Evolutionary conservation across 2,329 filamentous ascomycete genomes (phyloP).

Genomic region (Sporothrix pseudoabietina): DNA sequence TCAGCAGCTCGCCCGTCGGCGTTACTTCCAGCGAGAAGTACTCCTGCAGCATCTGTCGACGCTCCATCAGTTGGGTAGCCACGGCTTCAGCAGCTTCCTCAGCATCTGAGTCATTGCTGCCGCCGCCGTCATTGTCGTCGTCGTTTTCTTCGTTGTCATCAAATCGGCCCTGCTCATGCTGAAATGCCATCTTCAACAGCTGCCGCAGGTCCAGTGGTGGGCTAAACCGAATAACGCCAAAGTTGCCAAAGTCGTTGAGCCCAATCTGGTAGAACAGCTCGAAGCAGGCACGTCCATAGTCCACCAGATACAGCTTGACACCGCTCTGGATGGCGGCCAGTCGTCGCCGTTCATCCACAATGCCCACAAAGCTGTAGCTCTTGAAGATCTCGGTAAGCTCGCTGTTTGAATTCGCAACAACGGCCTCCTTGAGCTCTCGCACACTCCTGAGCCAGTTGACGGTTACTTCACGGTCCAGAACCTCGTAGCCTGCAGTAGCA

Average conservation of each 20-base stretch:
- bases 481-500: constrained; percentile 64
- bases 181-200: constrained; percentile 71
- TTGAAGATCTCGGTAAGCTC: constrained; percentile 85
- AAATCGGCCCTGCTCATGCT: constrained; percentile 62
- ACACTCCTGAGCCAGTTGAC: constrained; percentile 79
- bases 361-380: constrained; percentile 86
- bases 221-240: constrained; percentile 78
- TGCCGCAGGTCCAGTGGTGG: constrained; percentile 72
- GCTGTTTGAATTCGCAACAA: constrained; percentile 80
- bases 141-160: constrained; percentile 50
- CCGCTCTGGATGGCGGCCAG: constrained; percentile 92
- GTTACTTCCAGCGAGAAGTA: constrained; percentile 90
- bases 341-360: constrained; percentile 84
- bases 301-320: constrained; percentile 86
- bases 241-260: constrained; percentile 94
- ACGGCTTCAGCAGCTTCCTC: constrained; percentile 67
- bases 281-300: constrained; percentile 83
- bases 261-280: constrained; percentile 97
- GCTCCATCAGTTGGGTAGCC: constrained; percentile 67
- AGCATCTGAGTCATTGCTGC: constrained; percentile 43
- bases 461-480: constrained; percentile 67
- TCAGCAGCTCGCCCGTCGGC: constrained; percentile 71
- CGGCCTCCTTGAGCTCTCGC: constrained; percentile 77
- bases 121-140: constrained; percentile 63
- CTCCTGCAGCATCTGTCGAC: constrained; percentile 83